Conservation (phyloP, 2,329 filamentous ascomycete species). For the Fusarium sp. region DNA sequence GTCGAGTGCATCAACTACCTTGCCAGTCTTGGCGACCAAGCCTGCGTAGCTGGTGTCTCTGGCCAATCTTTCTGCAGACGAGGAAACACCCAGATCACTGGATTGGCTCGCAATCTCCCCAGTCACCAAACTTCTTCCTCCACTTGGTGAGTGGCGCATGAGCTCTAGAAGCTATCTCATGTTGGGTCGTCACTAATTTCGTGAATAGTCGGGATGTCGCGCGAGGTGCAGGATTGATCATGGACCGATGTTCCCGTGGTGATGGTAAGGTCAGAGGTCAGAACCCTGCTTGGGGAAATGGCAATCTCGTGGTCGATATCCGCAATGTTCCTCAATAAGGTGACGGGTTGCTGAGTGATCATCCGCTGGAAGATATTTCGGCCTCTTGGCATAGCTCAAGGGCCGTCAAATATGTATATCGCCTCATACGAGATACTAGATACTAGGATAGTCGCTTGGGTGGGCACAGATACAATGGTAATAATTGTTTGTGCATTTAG, state of each 20-base stretch:
- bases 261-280: conserved; percentile 29
- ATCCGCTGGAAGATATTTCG: no score
- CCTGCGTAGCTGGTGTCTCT: conserved; percentile 8
- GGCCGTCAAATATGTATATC: no score
- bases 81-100: conserved; percentile 32
- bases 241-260: conserved; percentile 17
- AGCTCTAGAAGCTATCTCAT: neutral
- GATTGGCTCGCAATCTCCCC: neutral
- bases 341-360: no score
- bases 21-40: conserved; percentile 21
- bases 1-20: conserved; percentile 28
- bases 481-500: no score
- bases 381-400: no score
- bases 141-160: conserved; percentile 5
- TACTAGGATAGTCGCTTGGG: no score
- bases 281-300: conserved; percentile 29
- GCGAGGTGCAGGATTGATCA: conserved; percentile 21
- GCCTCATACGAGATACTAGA: no score
- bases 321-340: conserved; percentile 3
- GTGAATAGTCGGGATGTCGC: conserved; percentile 21
- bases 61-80: conserved; percentile 25
- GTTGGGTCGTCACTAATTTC: neutral
- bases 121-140: conserved; percentile 6
- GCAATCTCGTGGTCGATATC: conserved; percentile 25
- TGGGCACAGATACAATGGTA: no score